Evolutionary conservation across 73 alveolate genomes (phyloP).

Genomic region (Tetrahymena borealis): DNA sequence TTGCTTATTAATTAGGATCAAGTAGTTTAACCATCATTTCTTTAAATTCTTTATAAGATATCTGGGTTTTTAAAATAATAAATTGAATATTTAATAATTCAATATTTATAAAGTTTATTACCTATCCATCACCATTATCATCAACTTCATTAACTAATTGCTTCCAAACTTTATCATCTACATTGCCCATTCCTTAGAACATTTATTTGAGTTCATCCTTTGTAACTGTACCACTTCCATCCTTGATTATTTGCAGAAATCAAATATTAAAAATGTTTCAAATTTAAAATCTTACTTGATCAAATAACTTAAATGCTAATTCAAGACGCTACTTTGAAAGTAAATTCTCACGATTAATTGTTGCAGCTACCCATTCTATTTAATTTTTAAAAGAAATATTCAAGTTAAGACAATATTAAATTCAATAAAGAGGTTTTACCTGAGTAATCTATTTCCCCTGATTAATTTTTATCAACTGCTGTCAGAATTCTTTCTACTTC

Average conservation of each 20-base stretch:
- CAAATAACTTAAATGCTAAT: slow-evolving; percentile 33
- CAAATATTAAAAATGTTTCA: not conserved
- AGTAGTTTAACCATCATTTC: not conserved
- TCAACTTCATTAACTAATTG: slow-evolving; percentile 61
- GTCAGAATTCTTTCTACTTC: slow-evolving; percentile 14
- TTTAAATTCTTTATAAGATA: not conserved
- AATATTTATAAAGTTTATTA: not conserved
- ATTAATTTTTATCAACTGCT: slow-evolving; percentile 4
- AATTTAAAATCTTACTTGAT: not conserved
- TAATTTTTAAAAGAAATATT: not conserved
- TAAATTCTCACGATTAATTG: slow-evolving; percentile 9
- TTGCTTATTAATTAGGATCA: not conserved
- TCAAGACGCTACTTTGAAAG: slow-evolving; percentile 21
- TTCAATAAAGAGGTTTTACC: too few species aligned
- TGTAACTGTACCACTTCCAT: slow-evolving; percentile 48
- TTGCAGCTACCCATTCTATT: slow-evolving; percentile 27
- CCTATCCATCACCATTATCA: slow-evolving; percentile 61
- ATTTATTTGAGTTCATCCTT: slow-evolving; percentile 46
- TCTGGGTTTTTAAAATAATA: not conserved
- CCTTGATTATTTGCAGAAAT: not conserved
- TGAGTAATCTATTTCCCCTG: slow-evolving; percentile 24
- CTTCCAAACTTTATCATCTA: slow-evolving; percentile 65
- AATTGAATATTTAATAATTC: not conserved
- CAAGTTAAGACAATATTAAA: not conserved
- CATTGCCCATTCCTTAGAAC: slow-evolving; percentile 20